Base-by-base conservation (phyloP, 1,284 basidiomycete species). In the Fomitiporia mediterranea region DNA sequence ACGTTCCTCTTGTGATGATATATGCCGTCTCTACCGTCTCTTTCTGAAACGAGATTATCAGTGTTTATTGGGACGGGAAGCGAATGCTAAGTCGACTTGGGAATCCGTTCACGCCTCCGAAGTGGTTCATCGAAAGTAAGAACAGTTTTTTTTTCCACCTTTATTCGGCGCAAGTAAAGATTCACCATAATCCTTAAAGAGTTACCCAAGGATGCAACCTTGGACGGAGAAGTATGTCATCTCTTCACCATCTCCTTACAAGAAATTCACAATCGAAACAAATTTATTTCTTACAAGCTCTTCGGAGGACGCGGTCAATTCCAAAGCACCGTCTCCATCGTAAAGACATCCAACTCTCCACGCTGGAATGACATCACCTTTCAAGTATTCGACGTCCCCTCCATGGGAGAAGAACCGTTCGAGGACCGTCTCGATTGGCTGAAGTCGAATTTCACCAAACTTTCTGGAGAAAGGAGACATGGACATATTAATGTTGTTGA, bases 301-400 rank as follows among this genome's bases (percentile, higher is more conserved):
- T 84, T 81, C 61, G 72, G 75, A 34, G 81, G 81, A n/a, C 74
- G 81, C 23, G 74, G 78, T 49, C 69, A 78, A 59, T 84, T 82
- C 68, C 79, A 79, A 63, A 77, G 75, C 28, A 81, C 80, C 0
- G 79, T 81, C 2, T 82, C 78, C 4, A 78, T 84, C 58, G 81
- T 82, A 40, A 82, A 80, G 61, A 80, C 79, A 15, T 62, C 72
- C 55, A 79, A 79, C 60, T 80, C 79, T 2, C 74, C 76, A 8
- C 79, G 80, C 54, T 86, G 83, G 83, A 71, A 77, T 53, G 70
- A 69, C 5, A 79, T 86, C 57, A 80, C 77, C 23, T 86, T 81
- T 67, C 80, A 84, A 80, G 72, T 85, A 47, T 87, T 87, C 61
- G 84, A 87, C 64, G 73, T 83, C n/a, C 84, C 83, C 0, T 83